Evolutionary conservation across 441 rosid genomes (phyloP).

Genomic region (Kokia cookei): DNA sequence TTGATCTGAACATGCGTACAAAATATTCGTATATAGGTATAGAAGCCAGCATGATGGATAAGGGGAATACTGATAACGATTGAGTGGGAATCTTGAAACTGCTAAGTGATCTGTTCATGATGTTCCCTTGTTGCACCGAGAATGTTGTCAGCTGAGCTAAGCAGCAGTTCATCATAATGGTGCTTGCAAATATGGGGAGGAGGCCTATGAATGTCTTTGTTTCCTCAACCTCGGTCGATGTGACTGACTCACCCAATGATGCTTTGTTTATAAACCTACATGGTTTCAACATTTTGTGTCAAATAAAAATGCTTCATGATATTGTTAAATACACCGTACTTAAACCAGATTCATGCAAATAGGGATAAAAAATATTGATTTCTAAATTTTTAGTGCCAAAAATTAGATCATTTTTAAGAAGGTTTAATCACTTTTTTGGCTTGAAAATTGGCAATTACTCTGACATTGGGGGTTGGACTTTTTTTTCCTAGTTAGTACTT

Average conservation of each 20-base stretch:
- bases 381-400: too few species aligned
- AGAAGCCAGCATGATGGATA: slow-evolving; percentile 33
- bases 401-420: too few species aligned
- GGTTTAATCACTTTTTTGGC: too few species aligned
- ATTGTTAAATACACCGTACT: too few species aligned
- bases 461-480: too few species aligned
- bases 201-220: slow-evolving; percentile 45
- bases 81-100: slow-evolving; percentile 43
- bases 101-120: slow-evolving; percentile 36
- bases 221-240: slow-evolving; percentile 37
- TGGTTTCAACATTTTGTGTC: neutral
- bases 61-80: slow-evolving; percentile 38
- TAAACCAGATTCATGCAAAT: too few species aligned
- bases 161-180: slow-evolving; percentile 54
- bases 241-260: slow-evolving; percentile 18
- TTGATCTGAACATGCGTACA: neutral
- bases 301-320: neutral
- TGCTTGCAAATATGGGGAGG: slow-evolving; percentile 50
- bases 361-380: too few species aligned
- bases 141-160: slow-evolving; percentile 52
- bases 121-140: slow-evolving; percentile 47
- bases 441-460: too few species aligned
- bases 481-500: too few species aligned
- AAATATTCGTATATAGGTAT: slow-evolving; percentile 33
- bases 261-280: slow-evolving; percentile 44